Conservation (phyloP, 2,329 filamentous ascomycete species). For the Fusarium goolgardi region DNA sequence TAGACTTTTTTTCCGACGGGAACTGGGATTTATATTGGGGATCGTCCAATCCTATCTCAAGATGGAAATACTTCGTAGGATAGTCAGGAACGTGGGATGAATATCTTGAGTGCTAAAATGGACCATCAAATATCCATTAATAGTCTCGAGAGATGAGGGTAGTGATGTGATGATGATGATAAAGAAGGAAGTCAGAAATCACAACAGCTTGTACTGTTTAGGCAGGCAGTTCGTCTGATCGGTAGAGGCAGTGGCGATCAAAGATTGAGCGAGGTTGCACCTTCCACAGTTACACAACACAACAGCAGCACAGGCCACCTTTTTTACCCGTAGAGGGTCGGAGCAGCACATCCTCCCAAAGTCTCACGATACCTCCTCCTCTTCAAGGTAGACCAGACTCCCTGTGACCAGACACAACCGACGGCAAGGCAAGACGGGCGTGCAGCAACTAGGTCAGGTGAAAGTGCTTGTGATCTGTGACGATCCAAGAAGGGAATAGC, state of each 20-base stretch:
- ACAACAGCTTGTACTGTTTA: neutral
- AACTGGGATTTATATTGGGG: constrained; percentile 34
- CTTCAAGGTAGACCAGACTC: neutral
- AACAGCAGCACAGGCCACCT: constrained; percentile 9
- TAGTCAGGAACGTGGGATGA: constrained; percentile 45
- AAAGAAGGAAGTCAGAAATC: neutral
- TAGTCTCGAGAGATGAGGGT: neutral
- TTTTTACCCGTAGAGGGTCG: constrained; percentile 1
- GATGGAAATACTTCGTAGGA: constrained; percentile 32
- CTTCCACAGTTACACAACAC: constrained; percentile 17
- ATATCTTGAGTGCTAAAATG: constrained; percentile 30
- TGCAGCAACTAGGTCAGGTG: constrained; percentile 38
- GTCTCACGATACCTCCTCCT: constrained; percentile 5
- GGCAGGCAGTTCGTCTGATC: neutral
- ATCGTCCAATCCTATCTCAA: constrained; percentile 44
- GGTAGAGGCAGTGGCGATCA: neutral
- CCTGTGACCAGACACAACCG: constrained; percentile 12
- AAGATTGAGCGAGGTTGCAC: constrained; percentile 17
- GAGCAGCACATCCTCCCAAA: neutral
- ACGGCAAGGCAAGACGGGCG: constrained; percentile 8
- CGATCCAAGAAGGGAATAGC: constrained; percentile 32
- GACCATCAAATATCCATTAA: neutral
- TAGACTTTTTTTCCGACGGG: constrained; percentile 37
- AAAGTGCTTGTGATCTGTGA: constrained; percentile 38
- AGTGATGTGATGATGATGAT: neutral